Base-by-base conservation (phyloP, 176 grass and related monocot genomes). In the Ensete glaucum region DNA sequence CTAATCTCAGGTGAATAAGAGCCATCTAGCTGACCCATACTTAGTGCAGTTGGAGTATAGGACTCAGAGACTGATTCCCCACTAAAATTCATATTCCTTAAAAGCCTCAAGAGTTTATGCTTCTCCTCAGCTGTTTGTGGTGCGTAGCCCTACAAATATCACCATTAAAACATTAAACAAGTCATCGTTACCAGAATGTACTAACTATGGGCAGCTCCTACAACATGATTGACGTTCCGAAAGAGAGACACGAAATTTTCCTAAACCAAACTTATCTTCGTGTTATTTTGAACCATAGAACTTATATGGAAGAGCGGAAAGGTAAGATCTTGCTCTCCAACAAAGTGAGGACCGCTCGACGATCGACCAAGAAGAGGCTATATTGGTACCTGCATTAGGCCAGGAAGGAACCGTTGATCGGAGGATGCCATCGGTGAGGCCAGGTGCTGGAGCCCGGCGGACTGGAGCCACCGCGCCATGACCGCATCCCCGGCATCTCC, bases 381-480 rank as follows among this genome's bases (percentile, higher is more conserved):
- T 43, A 43, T 43, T 43, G 2, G 25, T 76, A 86, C 84, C 62
- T 86, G 69, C 69, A 78, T 50, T 64, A 79, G 80, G 54, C 73
- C 57, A 50, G 71, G 74, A 11, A 85, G 83, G 50, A 72, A 64
- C 15, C 65, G 72, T 2, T 81, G 72, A 43, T 77, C 83, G n/a
- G 75, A 22, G 1, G 75, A 86, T 64, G 79, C 65, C 58, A 73
- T 67, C 13, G 84, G 79, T 17, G 84, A 82, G 11, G 76, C 80
- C 54, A 87, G 80, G 64, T 87, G 85, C 78, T 87, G 85, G 20
- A 87, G 76, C 5, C 85, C 85, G 54, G 85, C 85, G 53, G 52
- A 87, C 64, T 87, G 85, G 49, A 87, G 69, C 85, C 85, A 87
- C 71, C 80, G 81, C 54, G 78, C 64, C 76, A 78, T 87, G 62